phyloP scores from a whole-genome alignment of 306 rosid species.

The Sphenostylis stenocarpa region DNA sequence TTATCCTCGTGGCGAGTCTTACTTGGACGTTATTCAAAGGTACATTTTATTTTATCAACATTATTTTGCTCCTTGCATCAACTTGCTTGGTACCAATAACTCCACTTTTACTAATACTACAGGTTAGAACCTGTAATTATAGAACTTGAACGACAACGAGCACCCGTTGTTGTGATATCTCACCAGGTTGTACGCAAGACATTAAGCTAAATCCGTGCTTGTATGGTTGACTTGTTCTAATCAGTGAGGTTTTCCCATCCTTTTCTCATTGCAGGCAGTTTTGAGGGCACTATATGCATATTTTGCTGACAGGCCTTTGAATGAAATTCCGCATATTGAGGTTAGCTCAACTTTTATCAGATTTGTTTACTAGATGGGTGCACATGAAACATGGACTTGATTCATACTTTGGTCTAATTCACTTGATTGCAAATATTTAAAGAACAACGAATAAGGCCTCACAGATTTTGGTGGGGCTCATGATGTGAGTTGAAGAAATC shows the following conservation, averaged over 20 bases:
- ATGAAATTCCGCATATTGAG: conserved; percentile 97
- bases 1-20: conserved; percentile 98
- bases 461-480: not conserved
- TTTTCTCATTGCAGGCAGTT: conserved; percentile 72
- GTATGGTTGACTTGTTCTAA: conserved; percentile 27
- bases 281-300: conserved; percentile 95
- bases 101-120: conserved; percentile 28
- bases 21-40: conserved; percentile 98
- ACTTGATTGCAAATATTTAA: not conserved
- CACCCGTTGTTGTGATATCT: conserved; percentile 96
- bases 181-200: conserved; percentile 67
- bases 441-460: not conserved
- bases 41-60: conserved; percentile 4
- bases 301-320: conserved; percentile 95
- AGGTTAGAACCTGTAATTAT: conserved; percentile 98
- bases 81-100: conserved; percentile 26
- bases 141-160: conserved; percentile 97
- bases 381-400: not conserved
- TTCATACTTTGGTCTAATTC: conserved; percentile 13
- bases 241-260: not conserved
- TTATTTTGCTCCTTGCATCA: conserved; percentile 1
- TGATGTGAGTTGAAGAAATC: not conserved
- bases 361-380: not conserved
- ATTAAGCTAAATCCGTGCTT: conserved; percentile 15
- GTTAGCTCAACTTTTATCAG: conserved; percentile 35